A percentile compares a stretch with the other conserved stretches of the same genome.
Conservation (phyloP, 768 basidiomycete genomes). For the Leccinum longicurvipes region DNA sequence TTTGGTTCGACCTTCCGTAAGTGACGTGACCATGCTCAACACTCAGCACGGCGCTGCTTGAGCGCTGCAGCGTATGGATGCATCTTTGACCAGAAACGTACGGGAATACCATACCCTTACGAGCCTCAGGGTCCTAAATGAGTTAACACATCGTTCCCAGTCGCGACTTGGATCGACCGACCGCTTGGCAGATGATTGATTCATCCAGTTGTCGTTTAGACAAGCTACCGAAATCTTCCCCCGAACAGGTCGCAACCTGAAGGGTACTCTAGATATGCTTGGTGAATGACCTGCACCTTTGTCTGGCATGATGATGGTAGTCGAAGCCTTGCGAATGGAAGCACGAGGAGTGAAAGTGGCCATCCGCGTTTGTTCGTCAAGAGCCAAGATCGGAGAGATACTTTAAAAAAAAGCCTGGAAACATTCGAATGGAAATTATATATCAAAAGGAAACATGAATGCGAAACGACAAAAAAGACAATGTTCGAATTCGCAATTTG, state of each 20-base stretch:
- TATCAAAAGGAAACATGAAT: neutral
- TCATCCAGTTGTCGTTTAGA: neutral
- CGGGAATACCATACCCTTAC: neutral
- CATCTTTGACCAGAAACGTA: neutral
- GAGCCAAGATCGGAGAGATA: neutral
- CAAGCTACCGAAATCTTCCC: neutral
- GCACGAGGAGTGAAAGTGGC: neutral
- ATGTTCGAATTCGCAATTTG: neutral
- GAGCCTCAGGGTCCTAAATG: neutral
- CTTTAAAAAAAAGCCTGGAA: neutral
- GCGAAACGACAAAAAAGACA: neutral
- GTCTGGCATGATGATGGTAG: neutral
- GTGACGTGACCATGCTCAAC: too few relatives aligned
- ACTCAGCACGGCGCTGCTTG: neutral
- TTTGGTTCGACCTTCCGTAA: too few relatives aligned
- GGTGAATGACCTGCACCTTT: too few relatives aligned
- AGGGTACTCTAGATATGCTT: neutral
- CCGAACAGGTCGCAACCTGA: neutral
- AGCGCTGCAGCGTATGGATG: neutral
- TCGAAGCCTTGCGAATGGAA: neutral
- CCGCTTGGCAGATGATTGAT: neutral
- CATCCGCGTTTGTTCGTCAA: neutral
- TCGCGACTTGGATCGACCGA: neutral
- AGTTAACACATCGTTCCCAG: neutral
- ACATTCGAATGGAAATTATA: neutral